Evolutionary conservation across 2,329 filamentous ascomycete genomes (phyloP), one percentile per base, ranked within the genome.

Genomic region (Fusarium floridanum): DNA sequence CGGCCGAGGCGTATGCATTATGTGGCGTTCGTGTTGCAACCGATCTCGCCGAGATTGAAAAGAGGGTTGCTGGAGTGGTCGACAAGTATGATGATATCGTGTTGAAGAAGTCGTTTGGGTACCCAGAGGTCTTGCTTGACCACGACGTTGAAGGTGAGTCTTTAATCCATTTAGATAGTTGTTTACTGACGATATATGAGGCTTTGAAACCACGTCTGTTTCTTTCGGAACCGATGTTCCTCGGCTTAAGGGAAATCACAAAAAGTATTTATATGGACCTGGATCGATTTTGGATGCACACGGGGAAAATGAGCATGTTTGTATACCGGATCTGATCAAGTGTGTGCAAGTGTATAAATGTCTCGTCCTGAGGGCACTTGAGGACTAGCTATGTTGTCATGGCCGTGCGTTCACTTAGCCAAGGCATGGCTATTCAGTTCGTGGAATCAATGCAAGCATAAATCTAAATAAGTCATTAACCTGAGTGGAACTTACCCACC

Each of bases 191-290:
- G 1, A n/a, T n/a, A 6, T 1, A 84, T 55, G 79, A 80, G 83
- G 82, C 5, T 82, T 84, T 53, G 81, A 83, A 16, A 76, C 79
- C 4, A 78, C 80, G 11, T 80, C 83, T 0, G 82, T 85, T 45
- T 76, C 81, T 7, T 85, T 82, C 64, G 83, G 83, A 1, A 85
- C 83, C 0, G 83, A 85, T 50, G 80, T 83, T 14, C 83, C 83
- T 2, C 78, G 82, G 5, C 76, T 85, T 11, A 78, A 76, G n/a
- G 73, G 43, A 74, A 81, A 55, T 66, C 78, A 20, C 78, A 75
- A 74, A 27, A 36, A 81, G 55, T 83, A 78, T 34, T 81, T 85
- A n/a, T 84, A 84, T 66, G 83, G 83, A 1, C 83, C 83, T 2
- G 84, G 83, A 0, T 82, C 82, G 9, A 85, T 85, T 48, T 68